Conservation (phyloP, 768 basidiomycete species). For the Pleurotus platypus region DNA sequence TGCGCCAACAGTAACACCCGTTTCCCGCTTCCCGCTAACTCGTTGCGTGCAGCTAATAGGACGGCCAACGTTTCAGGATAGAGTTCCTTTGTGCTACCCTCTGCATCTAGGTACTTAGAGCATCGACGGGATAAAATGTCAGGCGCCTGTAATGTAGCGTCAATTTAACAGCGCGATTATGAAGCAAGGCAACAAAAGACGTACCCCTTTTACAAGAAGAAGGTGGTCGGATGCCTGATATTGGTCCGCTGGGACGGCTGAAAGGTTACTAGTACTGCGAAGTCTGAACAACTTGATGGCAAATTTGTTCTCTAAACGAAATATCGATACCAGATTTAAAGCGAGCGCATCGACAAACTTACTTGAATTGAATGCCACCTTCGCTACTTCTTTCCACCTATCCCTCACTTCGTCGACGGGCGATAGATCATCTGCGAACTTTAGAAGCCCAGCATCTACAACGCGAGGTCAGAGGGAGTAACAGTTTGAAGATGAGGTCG, state of each 20-base stretch:
- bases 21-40: slow-evolving; percentile 50
- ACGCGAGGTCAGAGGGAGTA: neutral
- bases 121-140: slow-evolving; percentile 44
- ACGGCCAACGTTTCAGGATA: slow-evolving; percentile 19
- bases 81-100: slow-evolving; percentile 33
- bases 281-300: slow-evolving; percentile 40
- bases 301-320: slow-evolving; percentile 41
- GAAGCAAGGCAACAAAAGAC: neutral
- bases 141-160: slow-evolving; percentile 34
- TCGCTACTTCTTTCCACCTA: slow-evolving; percentile 32
- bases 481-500: neutral
- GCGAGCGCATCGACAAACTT: slow-evolving; percentile 7
- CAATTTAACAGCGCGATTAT: slow-evolving; percentile 16
- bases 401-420: slow-evolving; percentile 22
- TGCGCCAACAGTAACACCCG: slow-evolving; percentile 61
- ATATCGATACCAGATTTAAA: no score
- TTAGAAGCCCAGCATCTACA: slow-evolving; percentile 49
- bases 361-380: slow-evolving; percentile 38
- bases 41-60: slow-evolving; percentile 36
- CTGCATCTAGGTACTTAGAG: slow-evolving; percentile 30
- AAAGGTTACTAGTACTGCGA: neutral
- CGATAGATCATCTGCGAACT: slow-evolving; percentile 37
- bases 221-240: slow-evolving; percentile 23
- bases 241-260: slow-evolving; percentile 5
- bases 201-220: slow-evolving; percentile 37